phyloP scores from a whole-genome alignment of 805 yeast genomes.

The Yamadazyma sp. region DNA sequence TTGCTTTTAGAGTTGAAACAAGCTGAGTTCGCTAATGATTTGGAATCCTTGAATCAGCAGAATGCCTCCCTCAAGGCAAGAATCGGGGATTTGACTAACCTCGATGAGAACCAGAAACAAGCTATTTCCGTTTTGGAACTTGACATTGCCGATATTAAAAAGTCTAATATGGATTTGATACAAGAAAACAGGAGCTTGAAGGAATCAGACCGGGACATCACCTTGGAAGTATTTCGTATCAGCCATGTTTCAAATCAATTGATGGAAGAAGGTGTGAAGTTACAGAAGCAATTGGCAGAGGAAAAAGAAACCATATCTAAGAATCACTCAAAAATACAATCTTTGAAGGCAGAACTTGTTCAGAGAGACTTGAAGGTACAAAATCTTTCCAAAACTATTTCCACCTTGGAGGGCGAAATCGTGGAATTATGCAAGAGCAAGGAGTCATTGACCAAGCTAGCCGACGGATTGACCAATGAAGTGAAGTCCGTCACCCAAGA shows the following conservation, averaged over 20 bases:
- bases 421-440: not conserved
- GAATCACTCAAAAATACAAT: not conserved
- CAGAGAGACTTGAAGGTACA: not conserved
- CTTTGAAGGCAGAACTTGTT: not conserved
- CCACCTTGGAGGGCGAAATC: not conserved
- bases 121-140: not conserved
- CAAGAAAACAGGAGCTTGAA: slow-evolving; percentile 5
- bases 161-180: slow-evolving; percentile 1
- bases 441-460: not conserved
- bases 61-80: not conserved
- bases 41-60: slow-evolving; percentile 3
- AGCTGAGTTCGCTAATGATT: not conserved
- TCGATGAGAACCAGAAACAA: not conserved
- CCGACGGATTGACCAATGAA: not conserved
- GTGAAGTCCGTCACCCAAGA: slow-evolving; percentile 1
- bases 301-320: not conserved
- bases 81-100: not conserved
- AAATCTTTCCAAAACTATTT: not conserved
- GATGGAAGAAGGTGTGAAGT: not conserved
- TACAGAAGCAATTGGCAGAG: not conserved
- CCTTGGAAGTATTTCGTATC: slow-evolving; percentile 5
- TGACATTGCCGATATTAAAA: slow-evolving; percentile 1
- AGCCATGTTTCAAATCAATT: slow-evolving; percentile 4
- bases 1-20: slow-evolving; percentile 2
- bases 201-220: slow-evolving; percentile 1